phyloP scores from a whole-genome alignment of 176 grass and related monocot genomes.

The Aegilops umbellulata region DNA sequence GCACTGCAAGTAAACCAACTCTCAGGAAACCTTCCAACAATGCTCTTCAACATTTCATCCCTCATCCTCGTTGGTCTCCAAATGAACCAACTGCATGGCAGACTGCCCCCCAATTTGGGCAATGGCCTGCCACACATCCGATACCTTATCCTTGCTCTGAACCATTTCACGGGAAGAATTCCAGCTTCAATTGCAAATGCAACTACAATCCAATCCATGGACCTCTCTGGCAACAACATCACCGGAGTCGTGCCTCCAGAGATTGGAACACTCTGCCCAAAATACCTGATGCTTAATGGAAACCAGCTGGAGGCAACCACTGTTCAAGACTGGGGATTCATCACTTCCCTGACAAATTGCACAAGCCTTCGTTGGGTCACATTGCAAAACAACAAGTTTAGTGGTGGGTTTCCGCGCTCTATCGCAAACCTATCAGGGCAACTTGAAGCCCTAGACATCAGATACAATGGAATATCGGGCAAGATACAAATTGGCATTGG shows the following conservation, averaged over 20 bases:
- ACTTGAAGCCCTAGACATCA: conserved; percentile 35
- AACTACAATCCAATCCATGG: conserved; percentile 31
- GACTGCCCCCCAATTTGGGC: conserved; percentile 33
- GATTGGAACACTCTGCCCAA: conserved; percentile 36
- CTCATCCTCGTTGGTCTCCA: conserved; percentile 26
- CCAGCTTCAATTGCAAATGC: conserved; percentile 37
- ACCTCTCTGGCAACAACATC: conserved; percentile 45
- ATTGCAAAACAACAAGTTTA: conserved; percentile 39
- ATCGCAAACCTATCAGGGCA: conserved; percentile 37
- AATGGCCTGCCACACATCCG: conserved; percentile 19
- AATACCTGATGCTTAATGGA: conserved; percentile 11
- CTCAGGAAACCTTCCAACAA: conserved; percentile 25
- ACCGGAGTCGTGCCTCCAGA: conserved; percentile 28
- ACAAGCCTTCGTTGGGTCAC: conserved; percentile 31
- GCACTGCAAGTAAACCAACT: conserved; percentile 31
- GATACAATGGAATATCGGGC: conserved; percentile 41
- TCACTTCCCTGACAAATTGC: conserved; percentile 41
- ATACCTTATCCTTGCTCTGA: conserved; percentile 31
- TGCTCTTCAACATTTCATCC: conserved; percentile 38
- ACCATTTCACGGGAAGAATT: conserved; percentile 35
- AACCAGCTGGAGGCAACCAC: conserved; percentile 30
- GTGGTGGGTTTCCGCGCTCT: conserved; percentile 13
- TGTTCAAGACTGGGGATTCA: conserved; percentile 10
- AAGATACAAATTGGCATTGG: conserved; percentile 36
- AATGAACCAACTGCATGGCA: conserved; percentile 34